Percentiles rank a stretch among this genome's conserved stretches.
These are phyloP conservation scores for Suhomyces atakaporum DNA, from an alignment of 1,139 yeast genomes.

Conservation along the genomic window DNA sequence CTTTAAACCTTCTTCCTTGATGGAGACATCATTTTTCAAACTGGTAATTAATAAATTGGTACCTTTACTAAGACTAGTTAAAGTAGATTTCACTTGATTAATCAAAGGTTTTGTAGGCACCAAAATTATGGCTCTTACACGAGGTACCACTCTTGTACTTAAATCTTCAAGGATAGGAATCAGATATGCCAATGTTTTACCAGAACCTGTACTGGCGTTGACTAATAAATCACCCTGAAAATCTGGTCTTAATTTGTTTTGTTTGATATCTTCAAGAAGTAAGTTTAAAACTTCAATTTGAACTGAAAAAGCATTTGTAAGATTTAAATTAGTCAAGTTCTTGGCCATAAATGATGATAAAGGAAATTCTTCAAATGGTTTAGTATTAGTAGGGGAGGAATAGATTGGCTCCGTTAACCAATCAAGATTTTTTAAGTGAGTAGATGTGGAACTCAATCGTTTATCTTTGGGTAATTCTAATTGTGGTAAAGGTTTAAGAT, in stretches of 20 bases:
- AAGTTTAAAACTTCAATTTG: constrained; percentile 68
- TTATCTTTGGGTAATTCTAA: constrained; percentile 63
- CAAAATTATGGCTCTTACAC: constrained; percentile 71
- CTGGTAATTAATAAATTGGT: constrained; percentile 62
- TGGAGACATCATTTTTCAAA: constrained; percentile 58
- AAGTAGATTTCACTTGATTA: constrained; percentile 72
- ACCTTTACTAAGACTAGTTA: constrained; percentile 64
- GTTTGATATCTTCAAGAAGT: constrained; percentile 51
- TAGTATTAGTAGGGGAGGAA: constrained; percentile 44
- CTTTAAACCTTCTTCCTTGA: constrained; percentile 64
- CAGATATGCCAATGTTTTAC: constrained; percentile 89
- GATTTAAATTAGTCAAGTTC: constrained; percentile 51
- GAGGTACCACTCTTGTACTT: constrained; percentile 64
- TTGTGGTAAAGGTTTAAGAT: constrained; percentile 81
- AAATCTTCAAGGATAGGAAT: constrained; percentile 79
- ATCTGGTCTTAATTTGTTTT: constrained; percentile 57
- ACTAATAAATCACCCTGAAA: constrained; percentile 75
- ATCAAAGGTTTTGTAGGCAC: constrained; percentile 92
- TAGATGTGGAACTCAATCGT: constrained; percentile 39
- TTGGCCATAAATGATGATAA: constrained; percentile 43
- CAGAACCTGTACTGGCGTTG: constrained; percentile 95
- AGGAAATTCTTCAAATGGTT: constrained; percentile 45
- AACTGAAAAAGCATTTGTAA: constrained; percentile 69
- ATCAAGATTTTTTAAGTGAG: constrained; percentile 46
- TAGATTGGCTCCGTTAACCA: constrained; percentile 73